Evolutionary conservation across 768 basidiomycete species (phyloP), one percentile per base, ranked within the genome.

Genomic region (Chalciporus piperatus): DNA sequence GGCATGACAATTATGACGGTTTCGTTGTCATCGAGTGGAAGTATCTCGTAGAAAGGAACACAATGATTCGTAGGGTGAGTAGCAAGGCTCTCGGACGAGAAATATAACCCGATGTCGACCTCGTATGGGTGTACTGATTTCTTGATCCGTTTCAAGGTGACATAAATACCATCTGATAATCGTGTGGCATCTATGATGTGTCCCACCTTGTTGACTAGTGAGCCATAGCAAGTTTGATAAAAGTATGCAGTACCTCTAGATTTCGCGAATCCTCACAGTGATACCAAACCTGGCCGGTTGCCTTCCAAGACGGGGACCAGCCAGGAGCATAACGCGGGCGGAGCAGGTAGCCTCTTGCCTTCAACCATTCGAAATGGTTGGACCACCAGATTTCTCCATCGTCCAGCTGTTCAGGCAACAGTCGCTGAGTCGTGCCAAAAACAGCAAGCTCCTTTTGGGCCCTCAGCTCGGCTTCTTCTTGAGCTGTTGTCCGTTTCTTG

Each of bases 1-100:
- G 70, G 70, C 67, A 71, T 68, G 0, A 64, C 70, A 0, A 71
- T 48, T 14, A 70, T 59, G 0, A 48, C n/a, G 1, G 4, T 41
- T 1, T 65, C 51, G 0, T 54, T 44, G 1, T 60, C 59, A 3
- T n/a, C 55, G 8, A 51, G 12, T 0, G 13, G 0, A 1, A 64
- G 4, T 1, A 65, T 55, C 0, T 67, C 62, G 4, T 61, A 51
- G 6, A 68, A 8, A 4, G 66, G 67, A 8, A 68, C 57, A 17
- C 64, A 66, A 11, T 70, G 64, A 19, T 69, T 66, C 4, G 20
- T 44, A 13, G 62, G 51, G 3, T 58, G 25, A 1, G 48, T 23
- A 1, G 22, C 35, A 11, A 59, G 45, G 1, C 2, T 1, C 1
- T 54, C 28, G 0, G 58, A 41, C 1, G 59, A 67, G 19, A 71